Base-by-base conservation (phyloP, 345 rosid species). In the Kernera saxatilis region DNA sequence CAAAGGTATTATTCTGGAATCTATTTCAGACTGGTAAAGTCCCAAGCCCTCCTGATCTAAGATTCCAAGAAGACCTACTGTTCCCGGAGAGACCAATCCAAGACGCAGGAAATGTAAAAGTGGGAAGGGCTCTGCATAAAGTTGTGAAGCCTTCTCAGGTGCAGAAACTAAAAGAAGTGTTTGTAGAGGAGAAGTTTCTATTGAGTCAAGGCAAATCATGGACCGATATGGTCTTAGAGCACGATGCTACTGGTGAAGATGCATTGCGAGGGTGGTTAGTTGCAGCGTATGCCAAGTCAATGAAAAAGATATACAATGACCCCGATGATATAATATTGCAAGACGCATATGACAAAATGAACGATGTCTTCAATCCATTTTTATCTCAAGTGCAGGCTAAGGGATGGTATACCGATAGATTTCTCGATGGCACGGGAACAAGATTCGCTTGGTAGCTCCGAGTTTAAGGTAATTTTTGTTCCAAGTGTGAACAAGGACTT, bases 261-360 rank as follows among this genome's bases (percentile, higher is more conserved):
- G 99, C 93, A 44, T 64, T 89, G 77, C 87, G 91, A 84, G 99
- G 98, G 40, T 94, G 99, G 99, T 68, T 92, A 55, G 90, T 94
- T 46, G 96, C 99, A 55, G 98, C 90, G 6, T 87, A 82, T 73
- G 84, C 86, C 22, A 70, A 82, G 13, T 75, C 72, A 52, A 83
- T 73, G 86, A 67, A 30, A 71, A 78, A 79, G 23, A 81, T 75
- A 8, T 73, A 73, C 22, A 50, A 59, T 9, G 77, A 77, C 69
- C 64, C 64, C 8, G 84, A 70, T 52, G 65, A 43, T 10, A 27
- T 62, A 1, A 72, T 82, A 30, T 44, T 89, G 79, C 83, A 64
- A 77, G 89, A 83, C 3, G 96, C 97, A 1, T 87, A 89, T 32
- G 78, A 76, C 43, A 88, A 81, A 81, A 86, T 89, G 96, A 83